These are phyloP conservation scores for Cucumis sativus DNA, from an alignment of 306 rosid genomes.

Conservation along the genomic window Cucumber_9930_V3 NC_026660.2:6975501-6976000, in stretches of 20 bases:
- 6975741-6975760: not conserved
- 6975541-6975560: not conserved
- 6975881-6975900: not conserved
- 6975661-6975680: not conserved
- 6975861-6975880: not conserved
- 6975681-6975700: not conserved
- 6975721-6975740: not conserved
- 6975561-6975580: not conserved
- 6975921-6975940: not conserved
- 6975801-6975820: not conserved
- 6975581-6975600: not conserved
- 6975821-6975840: not conserved
- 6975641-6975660: not conserved
- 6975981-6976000: not conserved
- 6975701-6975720: not conserved
- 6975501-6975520: not conserved
- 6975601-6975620: not conserved
- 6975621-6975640: not conserved
- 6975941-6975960: not conserved
- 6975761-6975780: not conserved
- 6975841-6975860: not conserved
- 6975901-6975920: not conserved
- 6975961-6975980: not conserved
- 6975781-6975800: not conserved
- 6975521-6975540: not conserved